These are phyloP conservation scores for Eucalyptus decipiens DNA, from an alignment of 345 rosid genomes.

Conservation along the genomic window DNA sequence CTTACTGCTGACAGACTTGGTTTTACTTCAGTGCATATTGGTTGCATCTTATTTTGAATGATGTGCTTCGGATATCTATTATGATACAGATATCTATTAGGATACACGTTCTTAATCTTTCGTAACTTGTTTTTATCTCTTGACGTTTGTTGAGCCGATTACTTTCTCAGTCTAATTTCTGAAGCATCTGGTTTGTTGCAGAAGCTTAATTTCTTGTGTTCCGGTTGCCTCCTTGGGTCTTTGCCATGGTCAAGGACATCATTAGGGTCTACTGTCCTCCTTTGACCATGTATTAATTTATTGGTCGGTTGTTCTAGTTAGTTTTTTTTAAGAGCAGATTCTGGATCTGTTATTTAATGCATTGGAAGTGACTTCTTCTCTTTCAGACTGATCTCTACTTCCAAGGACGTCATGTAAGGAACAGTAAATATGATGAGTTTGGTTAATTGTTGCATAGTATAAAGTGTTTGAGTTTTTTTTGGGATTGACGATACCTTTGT, in stretches of 20 bases:
- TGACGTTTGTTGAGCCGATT: background rate
- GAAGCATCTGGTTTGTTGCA: background rate
- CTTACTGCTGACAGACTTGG: background rate
- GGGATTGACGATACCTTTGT: background rate
- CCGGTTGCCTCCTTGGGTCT: background rate
- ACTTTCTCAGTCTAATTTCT: background rate
- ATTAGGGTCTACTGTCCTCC: background rate
- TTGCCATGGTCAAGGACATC: background rate
- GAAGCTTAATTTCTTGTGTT: background rate
- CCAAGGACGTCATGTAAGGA: background rate
- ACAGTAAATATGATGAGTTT: background rate
- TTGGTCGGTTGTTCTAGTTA: background rate
- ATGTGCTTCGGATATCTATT: background rate
- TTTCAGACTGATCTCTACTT: too few relatives aligned
- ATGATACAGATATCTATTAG: background rate
- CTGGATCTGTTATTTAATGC: background rate
- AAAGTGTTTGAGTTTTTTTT: background rate
- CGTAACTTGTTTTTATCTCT: background rate
- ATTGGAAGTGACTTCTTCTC: too few relatives aligned
- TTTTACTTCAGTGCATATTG: background rate
- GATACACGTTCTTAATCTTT: background rate
- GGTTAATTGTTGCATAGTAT: background rate
- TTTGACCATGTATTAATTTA: background rate
- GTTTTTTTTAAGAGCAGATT: background rate
- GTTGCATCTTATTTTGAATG: background rate